Evolutionary conservation across 2,329 filamentous ascomycete genomes (phyloP).

Genomic region (Trichoderma lentiforme): DNA sequence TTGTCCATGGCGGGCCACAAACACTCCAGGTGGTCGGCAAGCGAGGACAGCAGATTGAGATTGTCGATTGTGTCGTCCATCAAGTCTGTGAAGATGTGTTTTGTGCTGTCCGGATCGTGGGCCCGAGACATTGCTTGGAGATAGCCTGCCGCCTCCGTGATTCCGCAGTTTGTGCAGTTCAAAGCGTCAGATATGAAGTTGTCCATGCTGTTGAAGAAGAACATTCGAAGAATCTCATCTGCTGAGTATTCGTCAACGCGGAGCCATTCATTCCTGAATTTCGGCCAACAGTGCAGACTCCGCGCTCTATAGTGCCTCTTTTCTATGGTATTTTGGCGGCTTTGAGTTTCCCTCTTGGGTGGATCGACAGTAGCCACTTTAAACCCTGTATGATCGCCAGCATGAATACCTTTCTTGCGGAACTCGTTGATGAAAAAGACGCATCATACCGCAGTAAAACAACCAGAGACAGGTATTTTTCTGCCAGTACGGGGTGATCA

Average conservation of each 20-base stretch:
- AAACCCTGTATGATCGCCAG: constrained; percentile 21
- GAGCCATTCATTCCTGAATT: not conserved
- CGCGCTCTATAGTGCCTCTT: not conserved
- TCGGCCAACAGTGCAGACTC: not conserved
- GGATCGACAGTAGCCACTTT: not conserved
- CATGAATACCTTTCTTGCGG: constrained; percentile 25
- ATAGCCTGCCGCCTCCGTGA: not conserved
- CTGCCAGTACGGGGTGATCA: not conserved
- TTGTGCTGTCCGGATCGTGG: not conserved
- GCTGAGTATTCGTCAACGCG: not conserved
- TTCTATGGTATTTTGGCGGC: not conserved
- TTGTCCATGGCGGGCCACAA: not conserved
- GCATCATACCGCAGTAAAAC: constrained; percentile 21
- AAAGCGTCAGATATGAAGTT: not conserved
- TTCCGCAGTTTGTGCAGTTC: not conserved
- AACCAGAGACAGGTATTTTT: not conserved
- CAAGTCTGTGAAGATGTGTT: constrained; percentile 22
- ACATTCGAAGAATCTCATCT: not conserved
- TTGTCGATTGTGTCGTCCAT: constrained; percentile 23
- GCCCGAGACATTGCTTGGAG: not conserved
- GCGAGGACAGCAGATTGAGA: constrained; percentile 23
- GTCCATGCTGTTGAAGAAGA: not conserved
- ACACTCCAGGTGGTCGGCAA: constrained; percentile 24
- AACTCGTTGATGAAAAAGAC: constrained; percentile 25
- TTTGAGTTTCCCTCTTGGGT: not conserved